Conservation (phyloP, 2,329 filamentous ascomycete genomes). For the Exserohilum rostratum region DNA sequence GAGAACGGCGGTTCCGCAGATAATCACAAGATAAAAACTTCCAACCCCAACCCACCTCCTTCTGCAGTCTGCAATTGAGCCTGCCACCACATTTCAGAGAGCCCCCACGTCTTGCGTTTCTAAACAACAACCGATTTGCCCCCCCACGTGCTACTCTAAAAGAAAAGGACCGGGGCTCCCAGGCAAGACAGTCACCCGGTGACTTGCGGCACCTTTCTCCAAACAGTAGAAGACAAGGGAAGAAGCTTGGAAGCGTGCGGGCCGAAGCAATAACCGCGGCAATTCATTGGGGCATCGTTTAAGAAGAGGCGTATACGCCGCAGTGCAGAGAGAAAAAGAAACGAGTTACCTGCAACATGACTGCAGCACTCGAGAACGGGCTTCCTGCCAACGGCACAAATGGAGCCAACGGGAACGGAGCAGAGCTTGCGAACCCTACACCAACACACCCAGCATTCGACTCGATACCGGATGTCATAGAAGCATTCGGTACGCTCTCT, state of each 20-base stretch:
- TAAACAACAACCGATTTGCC: background rate
- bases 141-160: background rate
- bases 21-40: background rate
- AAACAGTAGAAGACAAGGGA: constrained; percentile 5
- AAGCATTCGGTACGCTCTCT: constrained; percentile 49
- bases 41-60: background rate
- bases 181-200: constrained; percentile 3
- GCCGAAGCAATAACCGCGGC: background rate
- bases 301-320: background rate
- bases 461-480: constrained; percentile 54
- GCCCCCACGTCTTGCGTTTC: background rate
- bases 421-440: constrained; percentile 28
- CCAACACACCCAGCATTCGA: constrained; percentile 51
- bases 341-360: constrained; percentile 21
- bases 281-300: background rate
- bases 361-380: constrained; percentile 24
- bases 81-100: background rate
- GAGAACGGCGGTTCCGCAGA: constrained; percentile 14
- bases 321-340: background rate
- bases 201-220: constrained; percentile 11
- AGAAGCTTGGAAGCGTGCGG: constrained; percentile 2
- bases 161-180: background rate
- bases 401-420: constrained; percentile 25
- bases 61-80: background rate
- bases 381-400: constrained; percentile 25